Conservation (phyloP, 371 early-diverging fungal species). For the Mucor mucedo region DNA sequence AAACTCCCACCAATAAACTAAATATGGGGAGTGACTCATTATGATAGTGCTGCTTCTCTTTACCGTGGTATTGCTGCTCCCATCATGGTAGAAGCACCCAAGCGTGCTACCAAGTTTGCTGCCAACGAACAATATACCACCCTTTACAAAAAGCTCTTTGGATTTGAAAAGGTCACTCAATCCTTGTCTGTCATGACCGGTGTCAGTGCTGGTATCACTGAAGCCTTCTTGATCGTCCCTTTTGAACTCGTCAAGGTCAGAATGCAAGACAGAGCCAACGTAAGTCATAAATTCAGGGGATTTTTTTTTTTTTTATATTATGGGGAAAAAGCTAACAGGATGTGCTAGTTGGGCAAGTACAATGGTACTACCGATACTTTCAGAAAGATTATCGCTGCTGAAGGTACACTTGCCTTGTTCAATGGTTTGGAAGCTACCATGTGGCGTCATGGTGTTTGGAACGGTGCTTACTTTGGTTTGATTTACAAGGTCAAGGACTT, state of each 20-base stretch:
- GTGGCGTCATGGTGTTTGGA: slow-evolving; percentile 96
- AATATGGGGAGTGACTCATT: slow-evolving; percentile 3
- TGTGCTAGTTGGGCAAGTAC: slow-evolving; percentile 72
- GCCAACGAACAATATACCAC: slow-evolving; percentile 89
- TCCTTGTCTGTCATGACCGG: slow-evolving; percentile 87
- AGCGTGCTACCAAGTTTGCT: slow-evolving; percentile 96
- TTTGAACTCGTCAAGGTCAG: slow-evolving; percentile 96
- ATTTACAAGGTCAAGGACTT: slow-evolving; percentile 77
- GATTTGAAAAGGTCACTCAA: slow-evolving; percentile 75
- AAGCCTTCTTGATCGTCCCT: slow-evolving; percentile 90
- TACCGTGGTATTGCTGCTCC: slow-evolving; percentile 97
- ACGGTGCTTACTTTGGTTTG: slow-evolving; percentile 91
- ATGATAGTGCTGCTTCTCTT: slow-evolving; percentile 66
- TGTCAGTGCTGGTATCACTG: slow-evolving; percentile 92
- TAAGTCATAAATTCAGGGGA: slow-evolving; percentile 32
- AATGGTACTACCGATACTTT: slow-evolving; percentile 76
- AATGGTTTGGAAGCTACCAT: slow-evolving; percentile 95
- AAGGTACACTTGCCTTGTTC: slow-evolving; percentile 86
- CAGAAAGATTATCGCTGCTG: slow-evolving; percentile 72
- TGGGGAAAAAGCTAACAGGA: background rate
- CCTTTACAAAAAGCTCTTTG: slow-evolving; percentile 73
- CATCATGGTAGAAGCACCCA: slow-evolving; percentile 97
- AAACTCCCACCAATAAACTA: slow-evolving; percentile 1
- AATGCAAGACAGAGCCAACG: slow-evolving; percentile 84
- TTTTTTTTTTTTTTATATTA: background rate